phyloP scores from a whole-genome alignment of 495 filamentous ascomycete genomes.

The Tuber melanosporum region DNA sequence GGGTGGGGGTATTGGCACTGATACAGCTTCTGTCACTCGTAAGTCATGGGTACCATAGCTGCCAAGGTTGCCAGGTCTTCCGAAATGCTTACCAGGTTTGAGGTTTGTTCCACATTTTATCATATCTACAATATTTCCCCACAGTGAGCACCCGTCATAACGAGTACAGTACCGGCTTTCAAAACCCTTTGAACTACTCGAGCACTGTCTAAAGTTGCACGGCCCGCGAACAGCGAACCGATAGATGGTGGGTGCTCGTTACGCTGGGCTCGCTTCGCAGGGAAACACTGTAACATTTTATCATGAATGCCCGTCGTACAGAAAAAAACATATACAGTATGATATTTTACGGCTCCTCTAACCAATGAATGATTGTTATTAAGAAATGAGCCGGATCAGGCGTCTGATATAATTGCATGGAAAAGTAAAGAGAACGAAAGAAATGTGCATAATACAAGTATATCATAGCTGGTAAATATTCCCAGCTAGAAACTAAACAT shows the following conservation, averaged over 20 bases:
- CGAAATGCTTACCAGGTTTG: too few species aligned
- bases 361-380: not conserved
- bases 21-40: not conserved
- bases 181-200: too few species aligned
- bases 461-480: not conserved
- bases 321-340: not conserved
- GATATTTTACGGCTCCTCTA: not conserved
- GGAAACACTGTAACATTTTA: not conserved
- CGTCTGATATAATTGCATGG: not conserved
- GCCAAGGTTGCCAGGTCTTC: too few species aligned
- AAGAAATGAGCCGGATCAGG: not conserved
- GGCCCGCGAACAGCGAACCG: too few species aligned
- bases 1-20: not conserved
- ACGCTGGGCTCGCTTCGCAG: too few species aligned
- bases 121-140: too few species aligned
- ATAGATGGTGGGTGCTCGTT: too few species aligned
- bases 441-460: too few species aligned
- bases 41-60: not conserved
- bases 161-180: too few species aligned
- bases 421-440: not conserved
- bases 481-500: not conserved
- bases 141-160: too few species aligned
- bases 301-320: not conserved
- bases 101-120: too few species aligned
- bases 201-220: too few species aligned